phyloP scores from a whole-genome alignment of 2,329 filamentous ascomycete species.

The Tolypocladium tropicale region DNA sequence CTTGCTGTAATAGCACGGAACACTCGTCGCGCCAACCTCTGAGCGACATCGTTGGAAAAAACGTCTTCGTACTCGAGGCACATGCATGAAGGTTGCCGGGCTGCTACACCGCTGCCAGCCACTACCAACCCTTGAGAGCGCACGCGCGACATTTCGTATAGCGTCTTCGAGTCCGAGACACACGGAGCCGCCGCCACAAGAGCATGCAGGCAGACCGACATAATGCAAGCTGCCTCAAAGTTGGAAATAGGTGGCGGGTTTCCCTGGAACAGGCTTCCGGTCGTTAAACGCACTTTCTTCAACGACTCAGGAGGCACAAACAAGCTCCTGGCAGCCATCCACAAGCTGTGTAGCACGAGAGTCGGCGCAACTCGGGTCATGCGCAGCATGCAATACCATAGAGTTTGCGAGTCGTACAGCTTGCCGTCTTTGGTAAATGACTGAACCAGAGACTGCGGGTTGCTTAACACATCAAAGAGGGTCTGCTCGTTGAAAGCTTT shows the following conservation, averaged over 20 bases:
- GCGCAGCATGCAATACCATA: conserved; percentile 54
- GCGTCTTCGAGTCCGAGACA: conserved; percentile 32
- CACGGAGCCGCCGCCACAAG: conserved; percentile 48
- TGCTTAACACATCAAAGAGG: conserved; percentile 52
- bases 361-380: conserved; percentile 46
- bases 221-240: conserved; percentile 38
- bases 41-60: conserved; percentile 49
- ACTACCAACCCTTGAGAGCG: conserved; percentile 43
- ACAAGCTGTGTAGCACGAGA: conserved; percentile 53
- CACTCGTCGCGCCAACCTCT: conserved; percentile 47
- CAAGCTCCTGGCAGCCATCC: conserved; percentile 48
- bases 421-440: conserved; percentile 47
- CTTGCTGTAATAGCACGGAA: conserved; percentile 46
- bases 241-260: conserved; percentile 21
- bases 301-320: conserved; percentile 43
- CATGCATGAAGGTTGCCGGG: conserved; percentile 35
- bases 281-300: conserved; percentile 25
- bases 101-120: conserved; percentile 32
- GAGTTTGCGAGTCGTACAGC: conserved; percentile 47
- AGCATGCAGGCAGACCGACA: conserved; percentile 54
- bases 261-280: conserved; percentile 3
- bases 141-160: conserved; percentile 51
- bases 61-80: conserved; percentile 53
- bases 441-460: conserved; percentile 40
- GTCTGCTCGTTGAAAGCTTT: conserved; percentile 53